Percentiles rank a stretch among this genome's conserved stretches.
Evolutionary conservation across 2,329 filamentous ascomycete genomes (phyloP).

Genomic region (Coniochaeta hoffmannii): DNA sequence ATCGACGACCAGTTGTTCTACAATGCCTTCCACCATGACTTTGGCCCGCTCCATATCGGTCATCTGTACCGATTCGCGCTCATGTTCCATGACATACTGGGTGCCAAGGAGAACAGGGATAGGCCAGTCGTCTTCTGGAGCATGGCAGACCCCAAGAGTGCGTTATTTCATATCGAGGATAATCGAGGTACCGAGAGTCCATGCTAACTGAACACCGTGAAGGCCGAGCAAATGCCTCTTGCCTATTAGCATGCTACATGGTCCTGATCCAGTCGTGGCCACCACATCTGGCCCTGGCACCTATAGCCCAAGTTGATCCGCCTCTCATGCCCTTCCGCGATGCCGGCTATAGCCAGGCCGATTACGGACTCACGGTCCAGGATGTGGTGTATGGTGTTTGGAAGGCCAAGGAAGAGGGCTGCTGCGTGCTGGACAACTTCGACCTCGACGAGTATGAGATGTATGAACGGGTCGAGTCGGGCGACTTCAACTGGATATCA

Average conservation of each 20-base stretch:
- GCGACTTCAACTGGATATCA: constrained; percentile 99
- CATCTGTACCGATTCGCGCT: constrained; percentile 96
- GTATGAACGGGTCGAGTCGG: constrained; percentile 93
- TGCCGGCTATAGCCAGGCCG: constrained; percentile 95
- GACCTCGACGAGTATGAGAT: constrained; percentile 95
- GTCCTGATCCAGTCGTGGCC: constrained; percentile 97
- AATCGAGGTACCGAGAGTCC: not conserved
- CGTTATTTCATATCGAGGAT: constrained; percentile 26
- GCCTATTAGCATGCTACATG: constrained; percentile 96
- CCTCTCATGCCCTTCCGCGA: constrained; percentile 98
- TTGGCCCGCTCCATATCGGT: constrained; percentile 93
- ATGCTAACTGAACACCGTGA: constrained; percentile 16
- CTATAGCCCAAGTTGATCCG: constrained; percentile 93
- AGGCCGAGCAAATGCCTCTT: constrained; percentile 90
- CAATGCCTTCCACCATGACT: constrained; percentile 98
- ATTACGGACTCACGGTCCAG: constrained; percentile 92
- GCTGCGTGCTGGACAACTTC: constrained; percentile 88
- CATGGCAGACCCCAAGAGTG: constrained; percentile 82
- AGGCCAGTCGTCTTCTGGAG: constrained; percentile 95
- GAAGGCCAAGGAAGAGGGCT: constrained; percentile 94
- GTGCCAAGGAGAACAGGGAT: constrained; percentile 82
- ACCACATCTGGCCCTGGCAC: constrained; percentile 87
- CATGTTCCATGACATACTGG: constrained; percentile 90
- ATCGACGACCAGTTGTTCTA: constrained; percentile 89
- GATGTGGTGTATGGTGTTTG: constrained; percentile 98